Evolutionary conservation across 495 filamentous ascomycete species (phyloP), one percentile per base, ranked within the genome.

Genomic region (Xylaria flabelliformis): DNA sequence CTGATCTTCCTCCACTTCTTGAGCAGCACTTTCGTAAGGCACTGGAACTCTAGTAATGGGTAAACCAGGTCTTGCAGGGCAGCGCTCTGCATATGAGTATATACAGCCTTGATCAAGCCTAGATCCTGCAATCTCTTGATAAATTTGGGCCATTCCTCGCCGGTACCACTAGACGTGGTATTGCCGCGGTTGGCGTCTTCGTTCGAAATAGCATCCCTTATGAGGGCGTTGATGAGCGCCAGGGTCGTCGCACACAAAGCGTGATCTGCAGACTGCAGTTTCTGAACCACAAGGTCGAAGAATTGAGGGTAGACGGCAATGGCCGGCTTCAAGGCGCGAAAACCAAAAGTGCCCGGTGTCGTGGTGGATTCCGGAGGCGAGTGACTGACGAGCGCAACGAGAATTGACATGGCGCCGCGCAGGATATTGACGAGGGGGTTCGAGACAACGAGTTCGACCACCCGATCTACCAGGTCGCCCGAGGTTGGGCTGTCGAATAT

Each of bases 361-460:
- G 86, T 82, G 13, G 67, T 41, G 48, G 79, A 79, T 24, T 80
- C 81, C 6, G 82, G 73, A 2, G 82, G 48, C 36, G 93, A 92
- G 80, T 97, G 92, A 39, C 94, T 92, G 61, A 98, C 97, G 59
- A 98, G 90, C 17, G 93, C 93, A 51, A 97, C 95, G 51, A 98
- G 88, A 68, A 98, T 96, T 29, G 94, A 95, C 94, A 98, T 97
- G 72, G 95, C 95, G 71, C 95, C 96, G 13, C 96, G 90, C 58
- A 98, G 89, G 74, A 98, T 98, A 76, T 99, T 99, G 78, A 98
- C 96, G 15, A 99, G 88, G 26, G 95, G 97, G 77, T 98, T 97
- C 29, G 90, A 95, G 72, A 99, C 95, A 67, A 98, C 94, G 42
- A 98, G 85, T 75, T 98, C 92, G 65, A 99, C 96, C 63, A 97